Percentiles rank a stretch among this genome's conserved stretches.
phyloP scores from a whole-genome alignment of 176 grass and related monocot species.

The Elymus sibiricus region DNA sequence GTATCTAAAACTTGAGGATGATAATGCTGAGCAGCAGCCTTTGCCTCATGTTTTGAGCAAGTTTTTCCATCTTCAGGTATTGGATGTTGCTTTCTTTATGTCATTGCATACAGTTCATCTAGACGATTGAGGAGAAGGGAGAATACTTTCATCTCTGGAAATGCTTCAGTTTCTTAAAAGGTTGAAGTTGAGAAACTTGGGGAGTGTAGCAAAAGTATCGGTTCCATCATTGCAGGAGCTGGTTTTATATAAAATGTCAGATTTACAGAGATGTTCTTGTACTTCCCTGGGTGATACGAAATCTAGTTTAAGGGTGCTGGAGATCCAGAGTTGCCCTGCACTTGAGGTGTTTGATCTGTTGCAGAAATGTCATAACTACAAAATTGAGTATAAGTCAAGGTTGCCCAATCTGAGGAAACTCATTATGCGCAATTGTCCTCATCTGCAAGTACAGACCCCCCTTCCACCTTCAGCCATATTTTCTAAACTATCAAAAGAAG shows the following conservation, averaged over 20 bases:
- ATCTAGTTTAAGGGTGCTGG: conserved; percentile 7
- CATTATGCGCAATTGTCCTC: background rate
- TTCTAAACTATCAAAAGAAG: background rate
- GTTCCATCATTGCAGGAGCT: conserved; percentile 27
- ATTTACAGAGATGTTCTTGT: background rate
- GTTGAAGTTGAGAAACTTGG: background rate
- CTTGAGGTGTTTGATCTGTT: conserved; percentile 9
- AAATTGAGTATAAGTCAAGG: no score
- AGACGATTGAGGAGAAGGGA: background rate
- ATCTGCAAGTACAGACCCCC: no score
- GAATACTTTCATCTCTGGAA: background rate
- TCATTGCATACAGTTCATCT: no score
- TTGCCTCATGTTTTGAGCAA: no score
- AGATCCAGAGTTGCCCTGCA: background rate
- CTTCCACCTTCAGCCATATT: background rate
- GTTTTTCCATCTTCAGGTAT: no score
- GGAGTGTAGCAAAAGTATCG: background rate
- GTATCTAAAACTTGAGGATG: no score
- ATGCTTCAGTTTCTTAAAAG: background rate
- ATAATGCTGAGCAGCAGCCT: no score
- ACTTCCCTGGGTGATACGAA: background rate
- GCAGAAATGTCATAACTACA: background rate
- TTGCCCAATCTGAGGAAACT: no score
- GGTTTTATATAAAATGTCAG: background rate
- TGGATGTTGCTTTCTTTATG: no score